Evolutionary conservation across 306 rosid species (phyloP), one percentile per base, ranked within the genome.

Genomic region (Heteromeles arbutifolia): DNA sequence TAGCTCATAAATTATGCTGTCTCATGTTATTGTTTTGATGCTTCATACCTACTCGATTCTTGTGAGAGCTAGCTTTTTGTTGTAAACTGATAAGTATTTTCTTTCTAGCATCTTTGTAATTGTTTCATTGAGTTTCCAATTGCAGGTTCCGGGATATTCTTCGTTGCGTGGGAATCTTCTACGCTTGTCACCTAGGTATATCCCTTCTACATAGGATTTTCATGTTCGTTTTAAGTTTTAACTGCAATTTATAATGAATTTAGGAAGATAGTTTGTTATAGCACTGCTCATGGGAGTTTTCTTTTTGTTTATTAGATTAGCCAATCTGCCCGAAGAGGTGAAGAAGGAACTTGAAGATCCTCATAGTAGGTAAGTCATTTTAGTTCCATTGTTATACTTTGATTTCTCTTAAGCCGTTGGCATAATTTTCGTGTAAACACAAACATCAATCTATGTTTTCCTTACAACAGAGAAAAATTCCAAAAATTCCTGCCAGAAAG

Each of bases 341-440:
- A 95, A 85, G 85, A 87, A 88, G 84, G 84, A 82, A 62, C 92
- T 95, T 54, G 97, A 92, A 84, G 97, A 95, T 79, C 97, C 96
- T 82, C 74, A 74, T 53, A 90, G 93, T 70, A 90, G 96, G 97
- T 95, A 90, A 81, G 70, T 69, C 67, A 54, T 28, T 28, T 79
- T 73, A 58, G 71, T 71, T 58, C 74, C 63, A 37, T 78, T 25
- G 69, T 25, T 31, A 3, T 72, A 72, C 9, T 22, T 28, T 57
- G 6, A 31, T 13, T 28, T 31, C 39, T 53, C 24, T 41, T 37
- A 6, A 24, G 44, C 19, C 52, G 6, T 37, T 37, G 65, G 56
- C 19, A 70, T 31, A 24, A 8, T 66, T 8, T 37, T 13, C 32
- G 28, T 29, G 19, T 71, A 4, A 29, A 5, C 29, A 48, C 21